These are phyloP conservation scores for Coriaria nepalensis DNA, from an alignment of 306 rosid genomes.

Conservation along the genomic window DNA sequence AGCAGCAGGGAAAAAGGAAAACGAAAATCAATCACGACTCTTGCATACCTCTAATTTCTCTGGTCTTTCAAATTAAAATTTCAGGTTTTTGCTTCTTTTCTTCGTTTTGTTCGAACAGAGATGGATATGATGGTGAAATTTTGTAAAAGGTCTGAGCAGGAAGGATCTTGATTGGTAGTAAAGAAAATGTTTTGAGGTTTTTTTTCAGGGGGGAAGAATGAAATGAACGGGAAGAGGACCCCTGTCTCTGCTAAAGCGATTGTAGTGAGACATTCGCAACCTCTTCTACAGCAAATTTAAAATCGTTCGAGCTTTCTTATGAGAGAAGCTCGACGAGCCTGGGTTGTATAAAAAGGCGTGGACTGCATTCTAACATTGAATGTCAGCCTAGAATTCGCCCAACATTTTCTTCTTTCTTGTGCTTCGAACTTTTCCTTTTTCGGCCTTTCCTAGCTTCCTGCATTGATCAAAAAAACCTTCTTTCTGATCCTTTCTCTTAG, in stretches of 20 bases:
- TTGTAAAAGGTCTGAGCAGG: slow-evolving; percentile 86
- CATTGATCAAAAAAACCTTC: slow-evolving; percentile 41
- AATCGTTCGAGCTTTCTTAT: no score
- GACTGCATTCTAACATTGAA: slow-evolving; percentile 85
- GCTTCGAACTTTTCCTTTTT: slow-evolving; percentile 14
- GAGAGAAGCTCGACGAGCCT: neutral
- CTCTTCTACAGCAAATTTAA: slow-evolving; percentile 47
- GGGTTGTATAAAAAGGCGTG: slow-evolving; percentile 88
- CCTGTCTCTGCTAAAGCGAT: slow-evolving; percentile 54
- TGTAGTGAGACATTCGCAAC: slow-evolving; percentile 79
- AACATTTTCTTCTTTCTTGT: slow-evolving; percentile 16
- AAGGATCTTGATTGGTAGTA: slow-evolving; percentile 17
- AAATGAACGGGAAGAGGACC: slow-evolving; percentile 44
- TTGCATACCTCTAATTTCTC: no score
- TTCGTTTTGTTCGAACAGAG: no score
- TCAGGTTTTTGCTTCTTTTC: no score
- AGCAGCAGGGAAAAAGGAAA: no score
- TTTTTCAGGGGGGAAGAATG: no score
- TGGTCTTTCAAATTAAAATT: no score
- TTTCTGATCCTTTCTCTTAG: slow-evolving; percentile 49
- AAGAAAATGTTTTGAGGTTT: slow-evolving; percentile 22
- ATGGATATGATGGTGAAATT: slow-evolving; percentile 54
- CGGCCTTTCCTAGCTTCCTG: slow-evolving; percentile 28
- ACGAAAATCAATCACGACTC: no score
- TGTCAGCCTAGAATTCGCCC: slow-evolving; percentile 70